These are phyloP conservation scores for Aspergillus funiculosus DNA, from an alignment of 495 filamentous ascomycete species.

Conservation along the genomic window DNA sequence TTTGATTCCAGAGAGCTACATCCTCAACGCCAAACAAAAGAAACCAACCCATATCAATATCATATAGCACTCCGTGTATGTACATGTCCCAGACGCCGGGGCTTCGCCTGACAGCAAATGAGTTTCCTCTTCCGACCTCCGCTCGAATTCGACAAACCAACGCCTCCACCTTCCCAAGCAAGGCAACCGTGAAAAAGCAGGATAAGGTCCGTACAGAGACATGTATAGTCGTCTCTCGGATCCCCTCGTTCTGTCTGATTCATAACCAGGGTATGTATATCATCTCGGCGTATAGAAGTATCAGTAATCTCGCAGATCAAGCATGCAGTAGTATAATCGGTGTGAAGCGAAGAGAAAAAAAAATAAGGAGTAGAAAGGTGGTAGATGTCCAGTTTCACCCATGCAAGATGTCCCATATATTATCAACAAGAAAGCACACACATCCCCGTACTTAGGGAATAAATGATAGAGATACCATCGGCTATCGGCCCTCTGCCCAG, in stretches of 20 bases:
- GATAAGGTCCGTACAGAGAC: too few species aligned
- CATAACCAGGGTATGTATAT: constrained; percentile 23
- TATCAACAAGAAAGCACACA: background rate
- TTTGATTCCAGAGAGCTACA: too few species aligned
- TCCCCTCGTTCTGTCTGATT: too few species aligned
- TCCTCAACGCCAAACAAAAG: constrained; percentile 10
- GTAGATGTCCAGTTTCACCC: background rate
- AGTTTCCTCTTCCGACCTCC: background rate
- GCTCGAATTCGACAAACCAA: constrained; percentile 2
- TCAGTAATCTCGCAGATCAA: constrained; percentile 16
- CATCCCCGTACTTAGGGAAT: background rate
- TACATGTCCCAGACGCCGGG: constrained; percentile 19
- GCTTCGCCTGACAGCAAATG: background rate
- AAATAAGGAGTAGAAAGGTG: background rate
- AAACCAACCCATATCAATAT: constrained; percentile 15
- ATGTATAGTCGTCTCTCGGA: too few species aligned
- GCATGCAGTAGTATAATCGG: constrained; percentile 5
- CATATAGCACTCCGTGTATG: constrained; percentile 18
- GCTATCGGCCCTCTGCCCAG: constrained; percentile 34
- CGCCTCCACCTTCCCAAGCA: constrained; percentile 5
- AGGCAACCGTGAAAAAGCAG: background rate
- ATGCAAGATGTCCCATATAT: background rate
- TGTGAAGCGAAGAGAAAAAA: too few species aligned
- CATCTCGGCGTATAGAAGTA: constrained; percentile 25
- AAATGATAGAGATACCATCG: background rate